Conservation (phyloP, 805 yeast genomes). For the Lipomyces japonicus region DNA sequence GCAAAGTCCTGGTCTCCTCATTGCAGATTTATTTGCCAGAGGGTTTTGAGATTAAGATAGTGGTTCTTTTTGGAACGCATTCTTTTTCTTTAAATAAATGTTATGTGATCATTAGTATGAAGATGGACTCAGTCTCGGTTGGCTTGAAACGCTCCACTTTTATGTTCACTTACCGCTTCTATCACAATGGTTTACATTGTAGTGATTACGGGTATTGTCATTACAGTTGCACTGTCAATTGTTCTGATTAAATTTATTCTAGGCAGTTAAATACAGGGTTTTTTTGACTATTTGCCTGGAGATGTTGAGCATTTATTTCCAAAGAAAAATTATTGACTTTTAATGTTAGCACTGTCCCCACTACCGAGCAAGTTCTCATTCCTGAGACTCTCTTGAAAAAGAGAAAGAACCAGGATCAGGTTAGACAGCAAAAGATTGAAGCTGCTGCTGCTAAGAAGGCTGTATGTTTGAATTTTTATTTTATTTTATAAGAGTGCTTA, state of each 20-base stretch:
- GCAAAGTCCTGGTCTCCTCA: no score
- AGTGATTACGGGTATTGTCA: slow-evolving; percentile 25
- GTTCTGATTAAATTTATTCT: slow-evolving; percentile 28
- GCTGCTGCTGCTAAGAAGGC: slow-evolving; percentile 34
- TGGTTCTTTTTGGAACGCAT: neutral
- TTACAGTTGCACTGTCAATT: slow-evolving; percentile 11
- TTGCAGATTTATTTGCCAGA: no score
- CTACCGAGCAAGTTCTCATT: slow-evolving; percentile 31
- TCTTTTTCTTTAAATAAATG: neutral
- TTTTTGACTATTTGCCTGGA: slow-evolving; percentile 16
- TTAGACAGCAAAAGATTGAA: slow-evolving; percentile 45
- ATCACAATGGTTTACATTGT: no score
- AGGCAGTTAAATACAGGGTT: slow-evolving; percentile 14
- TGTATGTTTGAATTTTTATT: slow-evolving; percentile 25
- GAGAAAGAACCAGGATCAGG: slow-evolving; percentile 50
- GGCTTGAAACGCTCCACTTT: neutral
- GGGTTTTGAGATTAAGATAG: slow-evolving; percentile 21
- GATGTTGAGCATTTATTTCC: neutral
- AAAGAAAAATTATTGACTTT: slow-evolving; percentile 5
- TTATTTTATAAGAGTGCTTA: slow-evolving; percentile 4
- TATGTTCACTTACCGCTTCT: neutral
- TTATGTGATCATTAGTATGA: neutral
- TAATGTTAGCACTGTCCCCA: slow-evolving; percentile 47
- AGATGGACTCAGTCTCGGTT: neutral
- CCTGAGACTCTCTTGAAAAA: slow-evolving; percentile 54